Evolutionary conservation across 805 yeast genomes (phyloP), one percentile per base, ranked within the genome.

Genomic region (Teunomyces tritomae): DNA sequence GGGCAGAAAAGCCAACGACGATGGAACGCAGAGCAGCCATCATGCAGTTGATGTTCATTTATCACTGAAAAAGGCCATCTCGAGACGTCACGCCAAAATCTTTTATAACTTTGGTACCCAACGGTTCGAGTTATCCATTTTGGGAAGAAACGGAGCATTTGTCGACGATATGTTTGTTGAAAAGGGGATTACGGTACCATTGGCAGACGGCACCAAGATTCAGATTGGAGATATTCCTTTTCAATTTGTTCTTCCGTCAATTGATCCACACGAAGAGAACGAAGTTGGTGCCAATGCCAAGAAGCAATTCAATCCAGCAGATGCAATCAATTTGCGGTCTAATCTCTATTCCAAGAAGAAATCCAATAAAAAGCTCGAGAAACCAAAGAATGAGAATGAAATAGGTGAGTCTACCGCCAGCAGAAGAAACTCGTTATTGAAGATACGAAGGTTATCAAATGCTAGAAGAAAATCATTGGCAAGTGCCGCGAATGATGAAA

Each of bases 71-170:
- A 94, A 94, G 70, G 96, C 97, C 8, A 89, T 94, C 13, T 89
- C 97, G 5, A 73, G 99, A 61, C 77, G 89, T 49, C 99, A 94
- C 67, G 99, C 98, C 4, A 91, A 89, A 67, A 92, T 94, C 11
- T 92, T 91, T 64, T 94, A 92, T 71, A 94, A 94, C 63, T 94
- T 94, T 67, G 98, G 97, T 3, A 90, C 95, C 3, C 98, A 92
- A 63, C 71, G 96, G 54, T 94, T 94, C 61, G 99, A 94, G 66
- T 71, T 94, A 39, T 84, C 95, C 7, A 90, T 94, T 1, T 74
- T 91, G 56, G 99, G 99, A 14, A 79, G 96, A 57, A 94, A 94
- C 64, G 99, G 99, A 33, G 97, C 97, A 2, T 94, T 94, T 73
- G 96, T 94, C 3, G 94, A 92, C 65, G 96, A 90, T 55, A 75